Percentiles rank a stretch among this genome's conserved stretches.
phyloP scores from a whole-genome alignment of 495 filamentous ascomycete species.

The Aspergillus taichungensis region DNA sequence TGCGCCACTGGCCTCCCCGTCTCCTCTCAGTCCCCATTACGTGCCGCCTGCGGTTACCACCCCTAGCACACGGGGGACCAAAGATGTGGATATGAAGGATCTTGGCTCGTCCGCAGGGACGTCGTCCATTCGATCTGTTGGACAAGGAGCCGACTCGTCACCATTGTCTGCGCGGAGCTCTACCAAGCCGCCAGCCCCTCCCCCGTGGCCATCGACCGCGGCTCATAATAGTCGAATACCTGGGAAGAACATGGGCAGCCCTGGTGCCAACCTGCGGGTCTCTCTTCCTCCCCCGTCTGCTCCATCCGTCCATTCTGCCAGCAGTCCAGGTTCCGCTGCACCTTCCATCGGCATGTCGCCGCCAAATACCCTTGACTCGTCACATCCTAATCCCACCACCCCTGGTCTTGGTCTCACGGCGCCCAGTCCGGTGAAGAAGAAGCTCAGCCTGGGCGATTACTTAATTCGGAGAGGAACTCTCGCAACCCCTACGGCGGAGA shows the following conservation, averaged over 20 bases:
- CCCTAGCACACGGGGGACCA: slow-evolving; percentile 11
- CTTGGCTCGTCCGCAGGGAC: slow-evolving; percentile 5
- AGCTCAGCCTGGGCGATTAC: slow-evolving; percentile 61
- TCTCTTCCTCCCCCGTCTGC: slow-evolving; percentile 29
- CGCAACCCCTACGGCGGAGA: slow-evolving; percentile 34
- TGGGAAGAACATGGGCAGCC: slow-evolving; percentile 12
- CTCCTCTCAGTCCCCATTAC: slow-evolving; percentile 1
- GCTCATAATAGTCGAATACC: slow-evolving; percentile 31
- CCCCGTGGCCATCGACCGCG: slow-evolving; percentile 32
- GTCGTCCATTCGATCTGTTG: slow-evolving; percentile 4
- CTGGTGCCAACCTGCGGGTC: slow-evolving; percentile 26
- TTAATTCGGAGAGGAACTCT: slow-evolving; percentile 41
- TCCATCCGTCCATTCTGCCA: slow-evolving; percentile 11
- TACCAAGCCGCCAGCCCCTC: slow-evolving; percentile 20
- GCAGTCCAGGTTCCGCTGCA: slow-evolving; percentile 26
- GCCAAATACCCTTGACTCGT: slow-evolving; percentile 22
- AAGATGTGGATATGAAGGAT: slow-evolving; percentile 31
- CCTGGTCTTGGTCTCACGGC: slow-evolving; percentile 30
- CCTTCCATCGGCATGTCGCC: slow-evolving; percentile 22
- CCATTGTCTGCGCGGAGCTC: slow-evolving; percentile 13
- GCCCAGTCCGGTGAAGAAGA: slow-evolving; percentile 54
- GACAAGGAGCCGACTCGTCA: slow-evolving; percentile 7
- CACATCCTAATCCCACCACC: slow-evolving; percentile 14
- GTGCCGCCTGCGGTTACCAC: slow-evolving; percentile 7
- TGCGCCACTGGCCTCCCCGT: background rate